These are phyloP conservation scores for Micractinium sp. DNA, from an alignment of 139 green algal species.

Conservation along the genomic window DNA sequence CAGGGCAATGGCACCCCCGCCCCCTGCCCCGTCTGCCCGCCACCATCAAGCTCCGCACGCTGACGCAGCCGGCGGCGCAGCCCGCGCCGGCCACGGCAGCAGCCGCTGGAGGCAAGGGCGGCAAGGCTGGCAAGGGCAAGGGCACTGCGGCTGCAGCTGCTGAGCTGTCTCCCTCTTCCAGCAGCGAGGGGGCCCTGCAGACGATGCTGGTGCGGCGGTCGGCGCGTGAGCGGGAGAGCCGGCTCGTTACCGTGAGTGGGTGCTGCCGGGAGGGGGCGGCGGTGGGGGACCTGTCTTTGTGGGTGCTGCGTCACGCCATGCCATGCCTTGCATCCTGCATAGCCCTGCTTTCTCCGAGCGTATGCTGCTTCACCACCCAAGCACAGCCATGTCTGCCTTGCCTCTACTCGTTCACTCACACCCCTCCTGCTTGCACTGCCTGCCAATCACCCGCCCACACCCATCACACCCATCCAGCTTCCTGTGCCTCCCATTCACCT, in stretches of 20 bases:
- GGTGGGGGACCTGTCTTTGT: neutral
- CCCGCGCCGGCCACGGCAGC: neutral
- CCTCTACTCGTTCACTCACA: neutral
- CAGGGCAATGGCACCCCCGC: neutral
- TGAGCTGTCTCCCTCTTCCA: neutral
- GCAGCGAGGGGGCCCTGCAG: neutral
- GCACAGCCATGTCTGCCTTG: neutral
- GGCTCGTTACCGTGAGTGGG: neutral
- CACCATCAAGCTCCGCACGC: neutral
- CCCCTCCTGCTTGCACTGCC: neutral
- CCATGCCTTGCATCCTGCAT: too few relatives aligned
- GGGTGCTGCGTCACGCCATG: neutral
- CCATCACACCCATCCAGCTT: neutral
- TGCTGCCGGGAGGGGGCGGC: neutral
- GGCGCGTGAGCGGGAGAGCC: neutral
- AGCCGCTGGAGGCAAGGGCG: neutral
- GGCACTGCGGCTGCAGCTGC: neutral
- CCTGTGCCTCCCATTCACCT: neutral
- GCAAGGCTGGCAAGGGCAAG: neutral
- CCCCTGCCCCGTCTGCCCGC: slow-evolving; percentile 10
- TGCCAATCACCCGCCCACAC: neutral
- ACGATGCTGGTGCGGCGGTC: slow-evolving; percentile 16
- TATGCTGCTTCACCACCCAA: too few relatives aligned
- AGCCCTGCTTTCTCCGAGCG: neutral
- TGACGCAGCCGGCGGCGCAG: neutral